phyloP scores from a whole-genome alignment of 306 rosid genomes.

The Geum urbanum region DNA sequence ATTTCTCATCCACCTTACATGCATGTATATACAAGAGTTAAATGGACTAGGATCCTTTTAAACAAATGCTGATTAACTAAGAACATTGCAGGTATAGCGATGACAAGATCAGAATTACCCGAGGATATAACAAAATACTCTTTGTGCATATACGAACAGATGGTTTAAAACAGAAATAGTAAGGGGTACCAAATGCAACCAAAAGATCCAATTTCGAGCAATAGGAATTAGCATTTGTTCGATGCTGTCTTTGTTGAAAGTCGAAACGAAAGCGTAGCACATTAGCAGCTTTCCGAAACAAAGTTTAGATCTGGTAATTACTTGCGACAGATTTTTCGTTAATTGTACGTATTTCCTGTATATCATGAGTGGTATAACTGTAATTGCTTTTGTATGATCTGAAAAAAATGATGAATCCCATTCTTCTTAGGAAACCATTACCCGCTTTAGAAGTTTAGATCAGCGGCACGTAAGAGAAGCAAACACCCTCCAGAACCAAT shows the following conservation, averaged over 20 bases:
- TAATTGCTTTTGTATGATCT: not conserved
- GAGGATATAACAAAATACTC: slow-evolving; percentile 49
- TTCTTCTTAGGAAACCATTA: not conserved
- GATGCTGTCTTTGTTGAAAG: not conserved
- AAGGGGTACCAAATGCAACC: not conserved
- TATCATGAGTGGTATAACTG: not conserved
- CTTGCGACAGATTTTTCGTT: not conserved
- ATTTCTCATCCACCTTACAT: not conserved
- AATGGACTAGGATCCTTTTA: not conserved
- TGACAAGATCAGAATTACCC: slow-evolving; percentile 63
- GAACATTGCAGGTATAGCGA: slow-evolving; percentile 59
- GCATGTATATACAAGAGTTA: too few species aligned
- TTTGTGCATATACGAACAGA: slow-evolving; percentile 57
- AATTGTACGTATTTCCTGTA: not conserved
- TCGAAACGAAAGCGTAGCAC: not conserved
- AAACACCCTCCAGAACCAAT: not conserved
- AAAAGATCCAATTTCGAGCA: not conserved
- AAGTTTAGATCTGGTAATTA: not conserved
- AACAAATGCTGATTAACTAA: not conserved
- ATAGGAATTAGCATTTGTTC: not conserved
- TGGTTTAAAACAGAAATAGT: slow-evolving; percentile 24
- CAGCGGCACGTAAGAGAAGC: not conserved
- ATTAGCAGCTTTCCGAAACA: not conserved
- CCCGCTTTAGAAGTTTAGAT: too few species aligned
- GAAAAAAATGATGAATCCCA: not conserved